Base-by-base conservation (phyloP, 2,329 filamentous ascomycete genomes). In the Ascochyta rabiei region DNA sequence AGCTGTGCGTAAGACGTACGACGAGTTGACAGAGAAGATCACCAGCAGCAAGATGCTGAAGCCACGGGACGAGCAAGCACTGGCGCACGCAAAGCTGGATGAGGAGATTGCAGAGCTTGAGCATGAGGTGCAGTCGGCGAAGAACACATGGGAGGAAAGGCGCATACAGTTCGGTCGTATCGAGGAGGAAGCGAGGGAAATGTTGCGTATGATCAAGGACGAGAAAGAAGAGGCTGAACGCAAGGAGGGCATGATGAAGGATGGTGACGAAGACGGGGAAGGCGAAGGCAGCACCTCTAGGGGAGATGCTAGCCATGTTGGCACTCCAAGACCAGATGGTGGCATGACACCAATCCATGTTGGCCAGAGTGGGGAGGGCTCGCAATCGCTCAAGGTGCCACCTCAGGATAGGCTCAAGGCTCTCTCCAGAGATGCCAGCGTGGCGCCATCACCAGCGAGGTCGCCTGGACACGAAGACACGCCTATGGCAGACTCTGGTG, bases 141-240 rank as follows among this genome's bases (percentile, higher is more conserved):
- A 86, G 43, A 84, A 82, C 61, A 95, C 91, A 0, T 97, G 93
- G 93, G 81, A 84, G 37, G 92, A 96, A 76, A 83, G 93, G 34
- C 82, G 89, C 59, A 89, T 91, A 64, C 91, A 96, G 76, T 96
- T 97, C 75, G 90, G 88, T 53, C 84, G 86, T 51, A 93, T 98
- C 67, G 90, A 96, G 71, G 90, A 93, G 56, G 93, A 97, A 78
- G 91, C 91, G n/a, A 89, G 90, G 84, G 83, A 90, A 60, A 82
- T 98, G 73, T 82, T 93, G 53, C 83, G 90, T 43, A 82, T 96
- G 73, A 96, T 98, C 69, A 87, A 92, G 57, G 93, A 96, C 69
- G 93, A 97, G 80, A 96, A 96, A 77, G 93, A 96, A 73, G 92
- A 96, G 76, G 90, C 95, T 0, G 92, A 96, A 76, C 82, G 91